Conservation (phyloP, 2,329 filamentous ascomycete species). For the Aspergillus fructus region DNA sequence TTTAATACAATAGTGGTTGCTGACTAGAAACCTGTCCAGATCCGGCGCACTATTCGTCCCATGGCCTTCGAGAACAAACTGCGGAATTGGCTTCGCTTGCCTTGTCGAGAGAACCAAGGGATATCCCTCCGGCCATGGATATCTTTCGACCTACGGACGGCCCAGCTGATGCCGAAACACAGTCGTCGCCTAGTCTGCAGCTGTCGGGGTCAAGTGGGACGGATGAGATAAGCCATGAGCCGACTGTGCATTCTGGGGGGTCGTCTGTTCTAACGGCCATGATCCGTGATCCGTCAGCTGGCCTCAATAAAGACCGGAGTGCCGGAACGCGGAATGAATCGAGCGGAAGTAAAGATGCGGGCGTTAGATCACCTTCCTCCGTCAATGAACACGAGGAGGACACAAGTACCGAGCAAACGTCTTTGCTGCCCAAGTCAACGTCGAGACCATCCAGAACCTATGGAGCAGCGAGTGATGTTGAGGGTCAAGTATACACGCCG, state of each 20-base stretch:
- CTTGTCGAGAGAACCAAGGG: constrained; percentile 52
- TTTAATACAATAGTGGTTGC: constrained; percentile 2
- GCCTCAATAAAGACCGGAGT: constrained; percentile 16
- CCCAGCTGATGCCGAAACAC: background rate
- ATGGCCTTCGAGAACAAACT: constrained; percentile 80
- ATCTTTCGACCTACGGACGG: constrained; percentile 24
- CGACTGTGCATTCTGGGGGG: constrained; percentile 27
- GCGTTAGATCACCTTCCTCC: constrained; percentile 14
- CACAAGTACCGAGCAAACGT: constrained; percentile 36
- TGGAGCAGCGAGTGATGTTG: constrained; percentile 32
- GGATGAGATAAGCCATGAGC: constrained; percentile 15
- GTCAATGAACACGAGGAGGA: constrained; percentile 17
- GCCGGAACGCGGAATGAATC: constrained; percentile 16
- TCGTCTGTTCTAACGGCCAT: constrained; percentile 53
- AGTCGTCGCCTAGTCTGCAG: constrained; percentile 25
- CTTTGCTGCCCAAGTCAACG: constrained; percentile 32
- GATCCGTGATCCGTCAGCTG: constrained; percentile 42
- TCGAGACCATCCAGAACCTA: constrained; percentile 31
- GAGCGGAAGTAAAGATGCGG: constrained; percentile 10
- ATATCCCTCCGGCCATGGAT: constrained; percentile 30
- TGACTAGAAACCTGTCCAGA: constrained; percentile 52
- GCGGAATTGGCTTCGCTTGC: constrained; percentile 83
- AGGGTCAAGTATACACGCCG: constrained; percentile 24
- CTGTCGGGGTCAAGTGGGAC: constrained; percentile 13
- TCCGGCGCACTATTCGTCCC: constrained; percentile 69